Base-by-base conservation (phyloP, 2,329 filamentous ascomycete species). In the Clonostachys sp. region DNA sequence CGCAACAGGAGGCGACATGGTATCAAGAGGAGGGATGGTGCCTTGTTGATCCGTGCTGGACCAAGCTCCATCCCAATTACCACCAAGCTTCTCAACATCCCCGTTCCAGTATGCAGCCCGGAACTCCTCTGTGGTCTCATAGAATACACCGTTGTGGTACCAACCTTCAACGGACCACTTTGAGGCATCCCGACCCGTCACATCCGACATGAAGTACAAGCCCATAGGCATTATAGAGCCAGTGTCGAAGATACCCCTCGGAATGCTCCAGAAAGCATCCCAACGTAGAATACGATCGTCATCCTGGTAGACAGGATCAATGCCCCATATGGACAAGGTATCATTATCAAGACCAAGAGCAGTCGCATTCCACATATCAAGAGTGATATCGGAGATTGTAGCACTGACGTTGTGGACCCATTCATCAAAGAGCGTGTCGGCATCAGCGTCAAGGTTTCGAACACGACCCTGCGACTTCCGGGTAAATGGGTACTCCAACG, bases 111-210 rank as follows among this genome's bases (percentile, higher is more conserved):
- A 77, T 5, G 59, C 63, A 4, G 64, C 61, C 34, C 72, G 61
- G 57, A 80, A 75, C 5, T 65, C 68, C 16, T 76, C 65, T 2
- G 72, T 74, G 5, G 71, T 72, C 33, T 66, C 57, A 53, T 81
- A 83, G 50, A 74, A 74, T 14, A 74, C 57, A 41, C 71, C 70
- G 48, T 78, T 73, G 55, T 80, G 81, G n/a, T 77, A 70, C 74
- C 77, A 81, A 5, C 73, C 74, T 16, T 68, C 63, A 0, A 78
- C 56, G 13, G 57, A 63, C 79, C 80, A 83, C 35, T 73, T 61
- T 12, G 65, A 63, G 10, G 73, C 70, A 50, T 81, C 72, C 6
- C 73, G 66, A 1, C 75, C 74, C 0, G 74, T 80, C 1, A 78
- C 57, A 50, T 83, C 73, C 2, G 63, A 60, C 54, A 66, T 65